phyloP scores from a whole-genome alignment of 768 basidiomycete species.

The Chalciporus chontae region DNA sequence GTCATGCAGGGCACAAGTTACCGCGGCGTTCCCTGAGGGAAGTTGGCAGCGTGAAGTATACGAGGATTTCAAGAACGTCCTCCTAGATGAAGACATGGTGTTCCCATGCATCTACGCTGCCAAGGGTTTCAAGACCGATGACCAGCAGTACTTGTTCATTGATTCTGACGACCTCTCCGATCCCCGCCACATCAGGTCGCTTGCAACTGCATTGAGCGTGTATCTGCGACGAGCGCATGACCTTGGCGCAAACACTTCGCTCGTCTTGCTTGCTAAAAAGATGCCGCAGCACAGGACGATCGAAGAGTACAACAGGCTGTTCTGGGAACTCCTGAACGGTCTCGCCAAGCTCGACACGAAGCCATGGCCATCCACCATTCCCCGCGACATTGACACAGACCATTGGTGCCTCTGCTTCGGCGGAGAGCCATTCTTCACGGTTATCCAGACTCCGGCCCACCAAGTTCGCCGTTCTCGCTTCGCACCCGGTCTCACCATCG shows the following conservation, averaged over 20 bases:
- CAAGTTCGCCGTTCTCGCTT: conserved; percentile 22
- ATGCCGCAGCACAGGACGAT: conserved; percentile 4
- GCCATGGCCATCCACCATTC: conserved; percentile 13
- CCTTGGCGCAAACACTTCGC: conserved; percentile 20
- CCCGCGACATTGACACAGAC: conserved; percentile 21
- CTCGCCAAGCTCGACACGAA: conserved; percentile 15
- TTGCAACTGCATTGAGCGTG: conserved; percentile 11
- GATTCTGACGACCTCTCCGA: conserved; percentile 23
- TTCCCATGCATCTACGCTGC: conserved; percentile 23
- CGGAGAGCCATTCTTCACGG: conserved; percentile 19
- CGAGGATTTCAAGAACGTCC: conserved; percentile 18
- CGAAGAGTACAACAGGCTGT: conserved; percentile 17
- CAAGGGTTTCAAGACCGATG: conserved; percentile 22
- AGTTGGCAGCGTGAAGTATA: conserved; percentile 19
- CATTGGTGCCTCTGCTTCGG: conserved; percentile 22
- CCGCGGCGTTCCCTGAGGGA: conserved; percentile 7
- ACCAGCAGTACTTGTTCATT: conserved; percentile 20
- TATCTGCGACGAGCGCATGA: conserved; percentile 15
- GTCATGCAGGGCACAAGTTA: conserved; percentile 13
- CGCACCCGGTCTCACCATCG: conserved; percentile 19
- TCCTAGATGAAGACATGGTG: conserved; percentile 19
- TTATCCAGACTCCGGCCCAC: conserved; percentile 20
- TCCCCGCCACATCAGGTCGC: conserved; percentile 17
- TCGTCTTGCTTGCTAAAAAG: conserved; percentile 19
- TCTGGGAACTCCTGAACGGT: conserved; percentile 21